A percentile compares a stretch with the other conserved stretches of the same genome.
Evolutionary conservation across 2,329 filamentous ascomycete genomes (phyloP).

Genomic region (Trichoderma endophyticum): DNA sequence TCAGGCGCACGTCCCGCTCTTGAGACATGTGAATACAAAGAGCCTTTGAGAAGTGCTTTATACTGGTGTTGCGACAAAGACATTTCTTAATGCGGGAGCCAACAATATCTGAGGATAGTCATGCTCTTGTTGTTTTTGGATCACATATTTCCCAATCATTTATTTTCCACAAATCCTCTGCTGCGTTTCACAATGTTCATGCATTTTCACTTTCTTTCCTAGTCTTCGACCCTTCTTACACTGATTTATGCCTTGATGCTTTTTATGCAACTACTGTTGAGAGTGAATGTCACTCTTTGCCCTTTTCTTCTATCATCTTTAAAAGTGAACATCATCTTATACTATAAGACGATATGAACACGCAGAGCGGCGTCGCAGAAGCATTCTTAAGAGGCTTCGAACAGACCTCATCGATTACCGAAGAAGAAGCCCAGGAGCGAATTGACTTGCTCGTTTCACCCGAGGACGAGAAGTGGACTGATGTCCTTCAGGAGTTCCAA

Average conservation of each 20-base stretch:
- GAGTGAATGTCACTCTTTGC: background rate
- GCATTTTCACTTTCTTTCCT: background rate
- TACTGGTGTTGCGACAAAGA: background rate
- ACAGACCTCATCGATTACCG: background rate
- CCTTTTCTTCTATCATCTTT: background rate
- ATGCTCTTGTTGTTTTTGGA: background rate
- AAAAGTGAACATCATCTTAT: background rate
- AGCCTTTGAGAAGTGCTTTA: background rate
- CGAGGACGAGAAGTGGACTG: slow-evolving; percentile 24
- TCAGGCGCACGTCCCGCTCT: background rate
- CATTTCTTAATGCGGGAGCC: background rate
- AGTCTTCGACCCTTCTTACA: background rate
- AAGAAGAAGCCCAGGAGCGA: slow-evolving; percentile 17
- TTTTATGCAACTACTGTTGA: background rate
- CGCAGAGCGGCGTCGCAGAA: background rate
- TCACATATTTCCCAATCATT: background rate
- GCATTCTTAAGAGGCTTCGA: background rate
- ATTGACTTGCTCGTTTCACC: slow-evolving; percentile 26
- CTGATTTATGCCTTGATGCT: background rate
- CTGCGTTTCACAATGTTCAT: background rate
- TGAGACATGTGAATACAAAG: background rate
- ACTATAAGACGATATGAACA: background rate
- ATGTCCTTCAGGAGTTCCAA: slow-evolving; percentile 32
- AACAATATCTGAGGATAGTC: background rate
- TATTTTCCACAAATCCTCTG: background rate